Conservation (phyloP, 2,329 filamentous ascomycete species). For the Aspergillus fumigatiaffinis region DNA sequence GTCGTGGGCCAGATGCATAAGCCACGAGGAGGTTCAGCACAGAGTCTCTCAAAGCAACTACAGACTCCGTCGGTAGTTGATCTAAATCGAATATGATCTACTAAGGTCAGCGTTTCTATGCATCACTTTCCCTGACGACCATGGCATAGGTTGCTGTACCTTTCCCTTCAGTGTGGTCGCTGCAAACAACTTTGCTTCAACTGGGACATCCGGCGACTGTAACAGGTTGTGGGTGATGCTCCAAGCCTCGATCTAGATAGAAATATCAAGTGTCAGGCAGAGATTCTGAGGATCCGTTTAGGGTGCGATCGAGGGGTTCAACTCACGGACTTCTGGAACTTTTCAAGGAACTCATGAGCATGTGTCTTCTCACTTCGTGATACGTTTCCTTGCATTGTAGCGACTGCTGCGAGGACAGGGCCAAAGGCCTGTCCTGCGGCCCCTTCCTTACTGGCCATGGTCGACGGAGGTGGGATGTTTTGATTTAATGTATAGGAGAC, state of each 20-base stretch:
- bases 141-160: slow-evolving; percentile 51
- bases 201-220: slow-evolving; percentile 68
- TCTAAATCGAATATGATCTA: slow-evolving; percentile 96
- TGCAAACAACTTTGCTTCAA: slow-evolving; percentile 89
- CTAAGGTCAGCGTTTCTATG: slow-evolving; percentile 20
- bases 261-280: slow-evolving; percentile 17
- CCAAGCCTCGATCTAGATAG: slow-evolving; percentile 77
- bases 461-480: slow-evolving; percentile 27
- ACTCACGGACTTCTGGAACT: slow-evolving; percentile 96
- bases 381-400: slow-evolving; percentile 82
- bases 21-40: slow-evolving; percentile 75
- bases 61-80: slow-evolving; percentile 73
- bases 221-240: slow-evolving; percentile 80
- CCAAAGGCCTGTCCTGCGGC: slow-evolving; percentile 66
- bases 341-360: slow-evolving; percentile 85
- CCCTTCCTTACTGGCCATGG: slow-evolving; percentile 66
- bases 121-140: slow-evolving; percentile 1
- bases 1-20: slow-evolving; percentile 77
- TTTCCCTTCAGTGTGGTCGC: slow-evolving; percentile 97
- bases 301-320: slow-evolving; percentile 8
- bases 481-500: slow-evolving; percentile 8
- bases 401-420: slow-evolving; percentile 81
- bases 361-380: slow-evolving; percentile 80
- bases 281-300: slow-evolving; percentile 11
- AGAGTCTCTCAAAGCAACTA: slow-evolving; percentile 75